Evolutionary conservation across 1,284 basidiomycete species (phyloP), one percentile per base, ranked within the genome.

Genomic region (Cystobasidium slooffiae): DNA sequence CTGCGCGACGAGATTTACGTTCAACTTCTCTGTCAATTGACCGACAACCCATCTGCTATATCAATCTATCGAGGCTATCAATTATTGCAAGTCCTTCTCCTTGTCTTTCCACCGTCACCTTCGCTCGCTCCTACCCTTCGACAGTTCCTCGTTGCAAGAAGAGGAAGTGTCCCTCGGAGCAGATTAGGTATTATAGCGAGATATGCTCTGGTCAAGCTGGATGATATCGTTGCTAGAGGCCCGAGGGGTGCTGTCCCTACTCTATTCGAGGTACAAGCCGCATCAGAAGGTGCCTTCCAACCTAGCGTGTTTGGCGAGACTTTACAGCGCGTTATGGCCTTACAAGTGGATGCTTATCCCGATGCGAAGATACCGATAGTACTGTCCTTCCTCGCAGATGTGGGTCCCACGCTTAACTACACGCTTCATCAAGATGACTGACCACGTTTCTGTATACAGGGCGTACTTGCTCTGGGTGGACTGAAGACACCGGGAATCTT

Each of bases 251-350:
- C 93, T 79, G 86, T 91, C 0, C 90, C 93, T 2, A 88, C 88
- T 2, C 83, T 88, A 12, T 86, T 89, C 16, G 93, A 96, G 83
- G 94, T 96, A 68, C 92, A 93, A 83, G 92, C 90, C 10, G 93
- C 92, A 7, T 78, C 91, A 88, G 92, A 94, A 79, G 92, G 92
- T 39, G 93, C 94, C 1, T 97, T 96, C 84, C 91, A 94, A 78
- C 93, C 93, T 0, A 93, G 91, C 0, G 94, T 92, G 0, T 97
- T 96, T 80, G 93, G 93, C 56, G 92, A 94, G 84, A 89, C 91
- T 0, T 85, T 97, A 9, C 90, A 91, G 76, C 88, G 88, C 22
- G 90, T 93, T 76, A 90, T 92, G 84, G 86, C 90, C 64, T 84
- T 93, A 12, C 94, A 96, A 82, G 88, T 89, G 78, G 88, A 90